Evolutionary conservation across 495 filamentous ascomycete genomes (phyloP), one percentile per base, ranked within the genome.

Genomic region (Achaetomiella virescens): DNA sequence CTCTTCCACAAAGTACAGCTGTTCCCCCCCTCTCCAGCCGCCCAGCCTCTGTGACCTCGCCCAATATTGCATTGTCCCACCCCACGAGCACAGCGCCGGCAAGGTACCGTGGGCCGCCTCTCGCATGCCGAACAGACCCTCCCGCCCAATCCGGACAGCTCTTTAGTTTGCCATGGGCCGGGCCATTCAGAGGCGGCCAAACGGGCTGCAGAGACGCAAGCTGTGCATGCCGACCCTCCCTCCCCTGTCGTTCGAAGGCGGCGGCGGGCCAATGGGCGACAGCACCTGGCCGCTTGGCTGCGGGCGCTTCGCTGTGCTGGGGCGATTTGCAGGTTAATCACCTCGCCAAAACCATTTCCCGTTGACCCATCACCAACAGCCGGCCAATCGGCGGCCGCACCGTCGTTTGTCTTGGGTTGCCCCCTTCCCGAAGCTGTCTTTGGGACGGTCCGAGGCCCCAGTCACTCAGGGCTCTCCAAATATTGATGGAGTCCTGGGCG

Each of bases 161-260:
- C 56, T 65, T 61, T 61, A 50, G 56, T 47, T 58, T 48, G 40
- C 37, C 50, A 45, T 48, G 22, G 48, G 20, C 54, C 52, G 17
- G 57, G 36, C 66, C 62, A 69, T 46, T 64, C 60, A 64, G 38
- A 66, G 55, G 37, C 12, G 42, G 49, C 40, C 31, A 60, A 57
- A 57, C 51, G 3, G 55, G 52, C 47, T 53, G 58, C 52, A 56
- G 27, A 56, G 41, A 41, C 45, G 58, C 56, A 51, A 56, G 53
- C 52, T 47, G 53, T 54, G 63, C 60, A 62, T 68, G 61, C 63
- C 65, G 65, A 66, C 55, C 31, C 63, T 64, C 61, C 62, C 61
- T 57, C 65, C 65, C 65, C 56, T 66, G 66, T 57, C 61, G 41
- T 9, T 40, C 46, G 42, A 60, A 33, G 41, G 43, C 42, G 25